Conservation (phyloP, 768 basidiomycete genomes). For the Suillus fuscotomentosus region DNA sequence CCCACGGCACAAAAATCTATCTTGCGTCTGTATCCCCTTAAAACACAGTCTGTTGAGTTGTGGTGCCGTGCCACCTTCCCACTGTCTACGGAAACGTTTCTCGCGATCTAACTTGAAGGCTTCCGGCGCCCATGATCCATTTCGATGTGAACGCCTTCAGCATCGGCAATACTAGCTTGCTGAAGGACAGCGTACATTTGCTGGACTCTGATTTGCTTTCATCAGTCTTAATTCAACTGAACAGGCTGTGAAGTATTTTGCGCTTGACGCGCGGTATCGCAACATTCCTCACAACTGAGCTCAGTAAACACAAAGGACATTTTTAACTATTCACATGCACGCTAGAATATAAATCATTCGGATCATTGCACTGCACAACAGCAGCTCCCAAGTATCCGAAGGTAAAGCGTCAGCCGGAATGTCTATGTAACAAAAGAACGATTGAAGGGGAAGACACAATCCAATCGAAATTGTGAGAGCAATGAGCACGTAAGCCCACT, state of each 20-base stretch:
- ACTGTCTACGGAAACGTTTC: not conserved
- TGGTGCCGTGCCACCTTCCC: not conserved
- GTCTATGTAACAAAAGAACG: conserved; percentile 2
- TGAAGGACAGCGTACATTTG: not conserved
- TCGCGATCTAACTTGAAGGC: not conserved
- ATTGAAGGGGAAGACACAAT: not conserved
- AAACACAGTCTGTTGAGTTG: not conserved
- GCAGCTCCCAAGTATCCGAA: conserved; percentile 19
- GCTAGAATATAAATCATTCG: conserved; percentile 8
- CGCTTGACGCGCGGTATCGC: not conserved
- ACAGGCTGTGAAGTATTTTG: not conserved
- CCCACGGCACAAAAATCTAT: not conserved
- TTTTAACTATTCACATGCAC: not conserved
- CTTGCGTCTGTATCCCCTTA: not conserved
- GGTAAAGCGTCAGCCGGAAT: not conserved
- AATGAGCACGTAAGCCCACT: conserved; percentile 3
- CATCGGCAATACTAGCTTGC: not conserved
- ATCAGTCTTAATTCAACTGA: not conserved
- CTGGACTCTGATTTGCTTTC: not conserved
- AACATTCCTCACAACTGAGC: not conserved
- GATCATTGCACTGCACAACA: conserved; percentile 17
- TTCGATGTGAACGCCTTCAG: not conserved
- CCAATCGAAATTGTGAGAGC: conserved; percentile 5
- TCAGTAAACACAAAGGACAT: not conserved
- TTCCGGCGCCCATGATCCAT: not conserved